Base-by-base conservation (phyloP, 352 stramenopile species). In the Phytopythium mirpurense region DNA sequence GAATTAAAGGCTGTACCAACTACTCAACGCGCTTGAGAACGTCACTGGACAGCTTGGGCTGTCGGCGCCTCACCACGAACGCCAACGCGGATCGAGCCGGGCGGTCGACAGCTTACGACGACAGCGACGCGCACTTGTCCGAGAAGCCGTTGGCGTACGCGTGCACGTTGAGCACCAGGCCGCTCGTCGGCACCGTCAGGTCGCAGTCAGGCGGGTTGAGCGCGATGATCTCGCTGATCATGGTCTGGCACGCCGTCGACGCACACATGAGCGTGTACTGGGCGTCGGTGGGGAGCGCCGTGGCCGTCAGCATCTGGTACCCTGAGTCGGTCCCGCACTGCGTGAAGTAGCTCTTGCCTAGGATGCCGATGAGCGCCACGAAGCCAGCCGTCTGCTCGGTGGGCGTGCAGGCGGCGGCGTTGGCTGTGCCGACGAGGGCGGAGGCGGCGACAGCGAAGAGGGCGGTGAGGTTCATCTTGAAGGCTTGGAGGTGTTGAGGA, bases 101-200 rank as follows among this genome's bases (percentile, higher is more conserved):
- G 9, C 29, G 5, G 29, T 9, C 29, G 29, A 32, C 29, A 9
- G 5, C 29, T 32, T 32, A 32, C 29, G 29, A 87, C 3, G 79
- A 77, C 14, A 90, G 78, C 57, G 77, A 88, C 29, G 88, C 75
- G 18, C 79, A 71, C 77, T 87, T 63, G 34, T 48, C 2, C 31
- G 47, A 56, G 54, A 69, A 69, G 21, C 44, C 54, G 53, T 62
- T 69, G 23, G 57, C 62, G 46, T 62, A 59, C 54, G 42, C 50
- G 53, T 68, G 60, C 12, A 69, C 57, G 52, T 69, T 65, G 29
- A 69, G 36, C 40, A 58, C 60, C 21, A 68, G 56, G 23, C 60
- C 60, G 48, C 62, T 65, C 19, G 56, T 68, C 5, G 60, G 60
- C 26, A 69, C 58, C 43, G 31, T 53, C 36, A 69, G 57, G 19